Percentiles rank a stretch among this genome's conserved stretches.
These are phyloP conservation scores for Globisporangium megalacanthum DNA, from an alignment of 352 stramenopile genomes.

Conservation along the genomic window DNA sequence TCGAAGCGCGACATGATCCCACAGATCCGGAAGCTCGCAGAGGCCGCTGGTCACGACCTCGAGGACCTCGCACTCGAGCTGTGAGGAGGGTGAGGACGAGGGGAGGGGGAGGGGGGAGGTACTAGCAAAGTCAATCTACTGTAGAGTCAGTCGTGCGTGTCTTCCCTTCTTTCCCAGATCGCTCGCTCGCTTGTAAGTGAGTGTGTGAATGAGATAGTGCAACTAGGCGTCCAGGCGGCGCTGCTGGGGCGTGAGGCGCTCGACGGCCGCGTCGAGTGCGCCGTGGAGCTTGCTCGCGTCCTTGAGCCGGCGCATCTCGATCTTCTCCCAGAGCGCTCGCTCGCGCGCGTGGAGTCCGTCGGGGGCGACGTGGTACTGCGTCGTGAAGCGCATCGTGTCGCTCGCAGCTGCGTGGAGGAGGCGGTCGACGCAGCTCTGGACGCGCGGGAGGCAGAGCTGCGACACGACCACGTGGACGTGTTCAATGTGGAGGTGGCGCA, in stretches of 20 bases:
- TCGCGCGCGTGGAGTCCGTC: conserved; percentile 17
- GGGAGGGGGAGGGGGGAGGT: neutral
- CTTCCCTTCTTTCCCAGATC: too few species aligned
- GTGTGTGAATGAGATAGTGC: too few species aligned
- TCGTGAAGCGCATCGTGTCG: conserved; percentile 17
- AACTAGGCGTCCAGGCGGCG: neutral
- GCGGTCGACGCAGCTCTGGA: conserved; percentile 24
- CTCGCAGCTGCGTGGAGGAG: conserved; percentile 14
- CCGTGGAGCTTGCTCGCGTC: neutral
- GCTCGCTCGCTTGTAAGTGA: too few species aligned
- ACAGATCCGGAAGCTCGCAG: conserved; percentile 36
- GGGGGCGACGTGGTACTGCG: conserved; percentile 23
- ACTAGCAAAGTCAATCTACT: too few species aligned
- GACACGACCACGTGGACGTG: conserved; percentile 34
- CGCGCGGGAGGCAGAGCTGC: conserved; percentile 25
- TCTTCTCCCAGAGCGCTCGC: conserved; percentile 5
- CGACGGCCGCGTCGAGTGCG: conserved; percentile 18
- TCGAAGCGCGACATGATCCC: conserved; percentile 37
- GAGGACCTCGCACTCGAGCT: neutral
- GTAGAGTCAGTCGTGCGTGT: neutral
- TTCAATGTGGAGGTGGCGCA: conserved; percentile 25
- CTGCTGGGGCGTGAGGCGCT: neutral
- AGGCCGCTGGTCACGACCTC: conserved; percentile 15
- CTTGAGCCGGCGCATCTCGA: conserved; percentile 5
- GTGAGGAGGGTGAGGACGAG: neutral